Evolutionary conservation across 75 land plant genomes (phyloP), one percentile per base, ranked within the genome.

Genomic region (Pinus taeda): DNA sequence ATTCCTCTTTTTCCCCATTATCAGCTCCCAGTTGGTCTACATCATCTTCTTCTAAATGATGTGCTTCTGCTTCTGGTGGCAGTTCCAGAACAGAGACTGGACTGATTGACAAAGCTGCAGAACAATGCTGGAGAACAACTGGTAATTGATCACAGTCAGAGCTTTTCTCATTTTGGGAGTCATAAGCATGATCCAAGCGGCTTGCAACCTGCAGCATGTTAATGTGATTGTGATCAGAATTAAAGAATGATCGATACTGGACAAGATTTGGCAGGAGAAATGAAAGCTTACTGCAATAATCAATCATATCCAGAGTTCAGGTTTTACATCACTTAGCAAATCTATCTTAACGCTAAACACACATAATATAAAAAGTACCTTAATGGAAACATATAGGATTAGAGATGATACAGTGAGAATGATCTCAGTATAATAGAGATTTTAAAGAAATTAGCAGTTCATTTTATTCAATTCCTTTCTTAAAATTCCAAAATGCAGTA

Each of bases 41-140:
- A 37, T 64, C 65, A 24, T 37, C 71, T 1, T 17, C 49, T 36
- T 36, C 71, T 36, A 36, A 39, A 17, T 67, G 45, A 42, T 2
- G 45, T 29, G 67, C 69, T 8, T 69, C 71, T 69, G 71, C 53
- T 39, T 69, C 71, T 69, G 71, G 13, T 9, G 71, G 71, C 4
- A 39, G 6, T 8, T 69, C 39, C 37, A 66, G 18, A 17, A 37
- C 71, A 66, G 71, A 33, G 49, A 69, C 21, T 39, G 71, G 71
- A 8, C 53, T 69, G 20, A 42, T 42, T n/a, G 71, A 36, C 71
- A 2, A 20, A 17, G 71, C 71, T 39, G 53, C 53, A 42, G 20
- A 37, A 39, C n/a, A 8, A 42, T 69, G 71, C 49, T 69, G 71
- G 15, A 37, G 20, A 39, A 8, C n/a, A 6, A 8, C 21, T 39